Evolutionary conservation across 73 alveolate species (phyloP), one percentile per base, ranked within the genome.

Genomic region (Paramecium bursaria): DNA sequence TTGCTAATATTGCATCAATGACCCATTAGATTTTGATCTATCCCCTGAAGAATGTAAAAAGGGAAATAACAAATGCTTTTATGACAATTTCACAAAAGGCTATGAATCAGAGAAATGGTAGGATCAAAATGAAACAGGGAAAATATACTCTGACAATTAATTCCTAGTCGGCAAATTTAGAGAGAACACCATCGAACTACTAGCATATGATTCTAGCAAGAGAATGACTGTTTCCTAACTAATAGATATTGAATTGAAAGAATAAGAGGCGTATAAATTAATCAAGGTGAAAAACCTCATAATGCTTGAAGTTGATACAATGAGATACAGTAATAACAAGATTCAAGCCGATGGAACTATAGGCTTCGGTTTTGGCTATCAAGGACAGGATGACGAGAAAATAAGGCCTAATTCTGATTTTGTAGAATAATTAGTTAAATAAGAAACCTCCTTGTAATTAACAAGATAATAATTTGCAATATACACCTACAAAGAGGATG

Each of bases 351-450:
- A 67, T 15, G 82, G 82, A n/a, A 35, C 50, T 0, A 39, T 67
- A 1, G 82, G 82, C 3, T 67, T 67, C 14, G 82, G 82, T 21
- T 67, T 67, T 67, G 82, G 60, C 23, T 67, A 67, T 67, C 22
- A 13, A 33, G 82, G 22, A 7, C 33, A 53, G 10, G 23, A 67
- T 35, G 55, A 67, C 7, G 82, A 67, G 21, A 33, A 3, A 33
- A 27, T 35, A 0, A 7, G 44, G 44, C 33, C 22, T 15, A 46
- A 67, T 67, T 7, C 60, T 30, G 60, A 67, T 39, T 67, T 67
- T 42, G 82, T 67, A 13, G 47, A 67, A 67, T 25, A 67, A 19
- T 47, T 67, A 3, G 44, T 67, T 5, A 6, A 67, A 19, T 42
- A 67, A 67, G 22, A 42, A 27, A 67, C 82, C 2, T 21, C 33